Evolutionary conservation across 1,284 basidiomycete genomes (phyloP).

Genomic region (Trichosporon sp.): DNA sequence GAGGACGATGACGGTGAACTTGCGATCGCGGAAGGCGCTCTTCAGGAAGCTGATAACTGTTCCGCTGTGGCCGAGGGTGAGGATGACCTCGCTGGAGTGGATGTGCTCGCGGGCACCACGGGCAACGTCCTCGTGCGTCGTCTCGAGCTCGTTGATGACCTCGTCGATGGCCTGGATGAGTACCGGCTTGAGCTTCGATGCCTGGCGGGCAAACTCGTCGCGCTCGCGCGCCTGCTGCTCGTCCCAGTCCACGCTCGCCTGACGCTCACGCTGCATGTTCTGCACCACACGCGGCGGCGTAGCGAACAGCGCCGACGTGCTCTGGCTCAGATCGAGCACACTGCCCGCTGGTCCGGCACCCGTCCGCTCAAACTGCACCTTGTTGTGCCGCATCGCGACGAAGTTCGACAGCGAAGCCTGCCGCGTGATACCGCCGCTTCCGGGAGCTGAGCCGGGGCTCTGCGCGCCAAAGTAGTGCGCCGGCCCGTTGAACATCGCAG

Average conservation of each 20-base stretch:
- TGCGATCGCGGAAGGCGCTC: conserved; percentile 79
- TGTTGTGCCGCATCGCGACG: conserved; percentile 46
- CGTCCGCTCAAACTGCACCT: conserved; percentile 39
- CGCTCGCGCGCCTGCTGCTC: conserved; percentile 18
- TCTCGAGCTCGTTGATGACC: conserved; percentile 90
- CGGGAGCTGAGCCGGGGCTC: not conserved
- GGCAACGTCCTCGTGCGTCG: conserved; percentile 88
- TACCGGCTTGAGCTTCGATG: conserved; percentile 47
- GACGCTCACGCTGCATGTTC: conserved; percentile 1
- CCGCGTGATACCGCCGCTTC: conserved; percentile 7
- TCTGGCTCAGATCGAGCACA: conserved; percentile 22
- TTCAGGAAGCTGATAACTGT: conserved; percentile 94
- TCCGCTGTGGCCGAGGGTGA: conserved; percentile 88
- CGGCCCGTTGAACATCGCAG: conserved; percentile 37
- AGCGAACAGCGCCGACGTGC: conserved; percentile 32
- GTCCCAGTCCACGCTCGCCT: not conserved
- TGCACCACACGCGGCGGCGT: conserved; percentile 20
- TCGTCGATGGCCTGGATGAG: conserved; percentile 89
- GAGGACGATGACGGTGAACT: conserved; percentile 93
- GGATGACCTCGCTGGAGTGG: conserved; percentile 92
- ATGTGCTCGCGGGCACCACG: conserved; percentile 94
- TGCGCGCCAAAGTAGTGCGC: conserved; percentile 29
- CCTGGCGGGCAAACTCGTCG: conserved; percentile 45
- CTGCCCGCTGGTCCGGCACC: conserved; percentile 14
- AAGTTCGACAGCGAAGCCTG: conserved; percentile 44